Base-by-base conservation (phyloP, 2,329 filamentous ascomycete genomes). In the Aspergillus aculeatus region DNA sequence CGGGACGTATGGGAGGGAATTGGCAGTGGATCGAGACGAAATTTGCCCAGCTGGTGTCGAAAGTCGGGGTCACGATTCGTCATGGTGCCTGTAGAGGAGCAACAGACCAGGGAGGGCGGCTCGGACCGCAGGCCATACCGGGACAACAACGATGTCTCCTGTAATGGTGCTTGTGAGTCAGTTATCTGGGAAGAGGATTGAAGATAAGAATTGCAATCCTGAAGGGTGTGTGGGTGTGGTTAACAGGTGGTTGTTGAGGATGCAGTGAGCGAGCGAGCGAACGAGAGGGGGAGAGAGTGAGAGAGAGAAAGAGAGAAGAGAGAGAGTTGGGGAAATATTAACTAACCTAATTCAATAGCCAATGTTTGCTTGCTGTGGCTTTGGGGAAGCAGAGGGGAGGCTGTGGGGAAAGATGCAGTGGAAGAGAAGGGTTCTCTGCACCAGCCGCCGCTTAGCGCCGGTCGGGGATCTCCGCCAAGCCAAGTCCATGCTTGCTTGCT, bases 61-160 rank as follows among this genome's bases (percentile, higher is more conserved):
- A 67, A 67, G 12, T 67, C 65, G 50, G 64, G 62, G 51, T 66
- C 65, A 29, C 65, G 62, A 64, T 64, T 65, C 51, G 60, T 66
- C 65, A 67, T 67, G 57, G 50, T 65, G 56, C 48, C 32, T 47
- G 49, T 41, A 31, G 55, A 35, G 31, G 44, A 59, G 52, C 51
- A 58, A 56, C 47, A 57, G 64, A 57, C 64, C 61, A 59, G 52
- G 60, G 61, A 56, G 56, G 65, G 65, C 68, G 69, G 70, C 66
- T 71, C 57, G 64, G 68, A 68, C 69, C 68, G 70, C 68, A 64
- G 60, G 63, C 70, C 70, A 73, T 73, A 59, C 58, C 63, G 57
- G 49, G 58, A 44, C 6, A n/a, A 19, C 14, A 19, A 10, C 16
- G 32, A 35, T 35, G 32, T 35, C 14, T 35, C 32, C 14, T 35